Percentiles rank a stretch among this genome's conserved stretches.
These are phyloP conservation scores for Pseudomonodictys pantanalensis DNA, from an alignment of 495 filamentous ascomycete genomes.

Conservation along the genomic window DNA sequence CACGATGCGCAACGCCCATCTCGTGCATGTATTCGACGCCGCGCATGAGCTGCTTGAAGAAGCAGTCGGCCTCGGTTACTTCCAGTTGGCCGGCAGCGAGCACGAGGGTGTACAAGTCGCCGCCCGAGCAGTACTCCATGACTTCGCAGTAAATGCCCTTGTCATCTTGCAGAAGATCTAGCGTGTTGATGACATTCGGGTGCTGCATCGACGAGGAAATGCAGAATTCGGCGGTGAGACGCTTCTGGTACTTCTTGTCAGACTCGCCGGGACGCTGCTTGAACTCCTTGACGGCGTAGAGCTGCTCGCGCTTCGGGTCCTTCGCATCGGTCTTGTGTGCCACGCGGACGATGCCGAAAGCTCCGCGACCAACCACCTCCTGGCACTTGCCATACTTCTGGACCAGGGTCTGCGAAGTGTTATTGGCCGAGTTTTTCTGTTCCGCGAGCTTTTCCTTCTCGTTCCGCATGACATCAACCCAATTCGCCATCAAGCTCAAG, in stretches of 20 bases:
- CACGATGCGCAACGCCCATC: conserved; percentile 97
- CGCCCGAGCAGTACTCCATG: conserved; percentile 98
- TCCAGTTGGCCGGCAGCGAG: conserved; percentile 91
- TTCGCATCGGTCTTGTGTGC: conserved; percentile 91
- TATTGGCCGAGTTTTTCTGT: conserved; percentile 75
- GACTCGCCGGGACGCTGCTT: conserved; percentile 89
- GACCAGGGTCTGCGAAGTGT: conserved; percentile 75
- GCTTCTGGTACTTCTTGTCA: conserved; percentile 95
- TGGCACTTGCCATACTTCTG: conserved; percentile 99
- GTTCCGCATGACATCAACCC: conserved; percentile 89
- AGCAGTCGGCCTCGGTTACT: conserved; percentile 91
- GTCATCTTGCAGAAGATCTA: conserved; percentile 90
- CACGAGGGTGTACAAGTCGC: conserved; percentile 93
- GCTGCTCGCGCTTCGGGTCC: conserved; percentile 77
- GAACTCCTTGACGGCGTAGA: conserved; percentile 98
- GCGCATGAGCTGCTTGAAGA: conserved; percentile 99
- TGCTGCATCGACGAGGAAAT: conserved; percentile 95
- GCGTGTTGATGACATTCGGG: conserved; percentile 96
- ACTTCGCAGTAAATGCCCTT: conserved; percentile 99
- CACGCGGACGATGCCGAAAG: conserved; percentile 95
- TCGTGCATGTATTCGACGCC: conserved; percentile 99
- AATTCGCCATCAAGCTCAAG: conserved; percentile 87
- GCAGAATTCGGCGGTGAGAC: conserved; percentile 97
- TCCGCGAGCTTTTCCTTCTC: conserved; percentile 75
- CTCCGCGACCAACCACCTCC: conserved; percentile 94